Conservation (phyloP, 805 yeast genomes). For the Nakazawaea wyomingensis region DNA sequence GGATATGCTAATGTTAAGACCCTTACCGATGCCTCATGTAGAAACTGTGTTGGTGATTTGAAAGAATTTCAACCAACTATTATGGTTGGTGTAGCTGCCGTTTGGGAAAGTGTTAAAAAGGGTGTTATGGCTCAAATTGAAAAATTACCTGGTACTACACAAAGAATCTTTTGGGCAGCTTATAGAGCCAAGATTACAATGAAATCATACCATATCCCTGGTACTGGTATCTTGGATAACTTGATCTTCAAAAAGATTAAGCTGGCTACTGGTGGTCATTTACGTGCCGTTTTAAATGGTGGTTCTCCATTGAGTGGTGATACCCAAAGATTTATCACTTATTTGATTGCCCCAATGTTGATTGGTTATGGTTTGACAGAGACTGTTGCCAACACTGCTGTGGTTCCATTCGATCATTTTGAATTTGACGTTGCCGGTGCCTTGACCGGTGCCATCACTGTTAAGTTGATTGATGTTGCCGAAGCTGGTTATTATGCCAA, state of each 20-base stretch:
- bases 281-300: conserved; percentile 75
- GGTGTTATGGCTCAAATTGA: conserved; percentile 78
- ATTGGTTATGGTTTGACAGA: conserved; percentile 97
- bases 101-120: conserved; percentile 93
- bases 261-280: conserved; percentile 91
- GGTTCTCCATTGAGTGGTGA: conserved; percentile 84
- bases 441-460: conserved; percentile 75
- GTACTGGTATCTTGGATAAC: conserved; percentile 62
- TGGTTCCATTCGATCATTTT: conserved; percentile 58
- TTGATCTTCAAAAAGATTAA: conserved; percentile 81
- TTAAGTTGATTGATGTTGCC: conserved; percentile 83
- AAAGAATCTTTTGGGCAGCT: conserved; percentile 87
- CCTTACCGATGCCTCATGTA: conserved; percentile 72
- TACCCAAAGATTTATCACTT: conserved; percentile 77
- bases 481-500: conserved; percentile 90
- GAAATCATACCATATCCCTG: conserved; percentile 65
- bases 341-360: conserved; percentile 76
- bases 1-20: conserved; percentile 96
- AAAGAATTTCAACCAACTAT: conserved; percentile 82
- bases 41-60: conserved; percentile 86
- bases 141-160: conserved; percentile 58
- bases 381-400: conserved; percentile 83
- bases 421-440: conserved; percentile 81
- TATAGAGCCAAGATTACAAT: conserved; percentile 66
- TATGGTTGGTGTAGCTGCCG: conserved; percentile 98